Percentiles rank a stretch among this genome's conserved stretches.
Conservation (phyloP, 805 yeast genomes). For the Metschnikowia borealis region DNA sequence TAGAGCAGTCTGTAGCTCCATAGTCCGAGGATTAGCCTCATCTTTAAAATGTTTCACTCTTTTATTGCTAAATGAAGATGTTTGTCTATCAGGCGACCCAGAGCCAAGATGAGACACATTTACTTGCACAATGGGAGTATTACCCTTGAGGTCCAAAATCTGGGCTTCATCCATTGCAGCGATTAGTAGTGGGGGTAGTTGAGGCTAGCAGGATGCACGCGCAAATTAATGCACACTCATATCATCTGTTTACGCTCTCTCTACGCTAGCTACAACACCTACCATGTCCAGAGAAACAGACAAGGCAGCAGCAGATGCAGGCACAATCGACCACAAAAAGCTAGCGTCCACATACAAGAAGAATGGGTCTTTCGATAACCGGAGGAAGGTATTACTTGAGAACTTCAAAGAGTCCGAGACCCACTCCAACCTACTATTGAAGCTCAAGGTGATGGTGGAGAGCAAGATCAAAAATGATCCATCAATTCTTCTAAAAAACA, state of each 20-base stretch:
- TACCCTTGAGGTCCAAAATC: constrained; percentile 8
- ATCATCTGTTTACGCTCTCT: not conserved
- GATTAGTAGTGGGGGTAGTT: not conserved
- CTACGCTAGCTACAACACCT: not conserved
- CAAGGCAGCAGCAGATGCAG: not conserved
- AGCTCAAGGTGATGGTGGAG: constrained; percentile 42
- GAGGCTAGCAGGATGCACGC: not conserved
- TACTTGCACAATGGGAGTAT: not conserved
- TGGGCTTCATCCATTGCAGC: constrained; percentile 3
- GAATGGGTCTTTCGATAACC: constrained; percentile 46
- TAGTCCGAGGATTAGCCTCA: constrained; percentile 1
- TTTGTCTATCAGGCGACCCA: constrained; percentile 7
- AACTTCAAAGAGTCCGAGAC: constrained; percentile 41
- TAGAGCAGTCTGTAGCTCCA: constrained; percentile 1
- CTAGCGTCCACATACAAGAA: constrained; percentile 43
- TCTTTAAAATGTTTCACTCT: constrained; percentile 7
- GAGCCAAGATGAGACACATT: constrained; percentile 11
- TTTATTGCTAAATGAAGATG: constrained; percentile 3
- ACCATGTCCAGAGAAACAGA: not conserved
- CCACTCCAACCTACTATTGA: constrained; percentile 35
- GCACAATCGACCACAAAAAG: constrained; percentile 30
- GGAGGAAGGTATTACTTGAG: constrained; percentile 40
- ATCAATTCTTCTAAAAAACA: constrained; percentile 43
- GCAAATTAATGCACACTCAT: not conserved
- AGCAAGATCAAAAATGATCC: constrained; percentile 47